Base-by-base conservation (phyloP, 768 basidiomycete species). In the Suillus cothurnatus region DNA sequence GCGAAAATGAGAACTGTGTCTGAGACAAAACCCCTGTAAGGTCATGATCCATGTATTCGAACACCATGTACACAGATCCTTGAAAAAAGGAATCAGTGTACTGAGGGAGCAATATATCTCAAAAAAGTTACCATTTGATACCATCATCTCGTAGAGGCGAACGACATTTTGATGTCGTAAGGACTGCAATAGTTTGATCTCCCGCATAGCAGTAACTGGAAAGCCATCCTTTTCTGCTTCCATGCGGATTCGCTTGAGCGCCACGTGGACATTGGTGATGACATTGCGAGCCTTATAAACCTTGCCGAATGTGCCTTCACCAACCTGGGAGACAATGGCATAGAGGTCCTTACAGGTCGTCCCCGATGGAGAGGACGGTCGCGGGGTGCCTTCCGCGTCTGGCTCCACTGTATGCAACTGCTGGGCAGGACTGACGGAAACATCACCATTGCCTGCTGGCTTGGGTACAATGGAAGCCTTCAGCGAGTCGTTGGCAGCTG, bases 41-140 rank as follows among this genome's bases (percentile, higher is more conserved):
- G 74, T 99, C 97, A 74, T 99, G 97, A 71, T 99, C 95, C 93
- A 97, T 93, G 77, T 99, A 99, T 76, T 99, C 96, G 72, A 99
- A 95, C 45, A 99, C 97, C 97, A 99, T 99, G 79, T 94, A 97
- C 49, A 97, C 96, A 57, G 92, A 90, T 65, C 95, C 97, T 98
- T 71, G 6, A 21, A 58, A 4, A 63, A 65, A 14, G 31, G 14
- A 11, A 38, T 74, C 41, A 76, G 63, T n/a, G 15, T 7, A 8
- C 12, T 63, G n/a, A 31, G 21, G 7, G 6, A 28, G 12, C 3
- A 41, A 41, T 59, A 31, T 19, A 21, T 43, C 19, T 19, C 14
- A 52, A 63, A 9, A 21, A 15, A 69, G 86, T 69, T 70, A 95
- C 97, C 95, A 70, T 94, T 93, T 0, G 95, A 94, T 8, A 99